phyloP scores from a whole-genome alignment of 140 eudicot genomes.

The Cichorium intybus region DNA sequence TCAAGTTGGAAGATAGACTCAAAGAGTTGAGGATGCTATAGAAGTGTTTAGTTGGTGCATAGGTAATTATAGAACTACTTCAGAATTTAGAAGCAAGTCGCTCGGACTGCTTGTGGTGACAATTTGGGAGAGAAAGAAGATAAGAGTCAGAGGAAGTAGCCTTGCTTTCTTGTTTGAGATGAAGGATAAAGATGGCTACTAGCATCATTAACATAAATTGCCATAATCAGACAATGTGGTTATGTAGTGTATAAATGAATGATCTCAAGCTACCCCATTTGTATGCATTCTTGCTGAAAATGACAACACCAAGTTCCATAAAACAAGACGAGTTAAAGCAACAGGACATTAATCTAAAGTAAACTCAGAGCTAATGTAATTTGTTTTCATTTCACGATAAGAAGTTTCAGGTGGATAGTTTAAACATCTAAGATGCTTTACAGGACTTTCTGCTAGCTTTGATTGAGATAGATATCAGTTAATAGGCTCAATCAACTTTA shows the following conservation, averaged over 20 bases:
- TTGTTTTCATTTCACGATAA: background rate
- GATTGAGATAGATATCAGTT: background rate
- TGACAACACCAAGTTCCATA: background rate
- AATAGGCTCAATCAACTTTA: background rate
- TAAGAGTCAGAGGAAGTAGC: background rate
- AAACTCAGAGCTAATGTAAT: background rate
- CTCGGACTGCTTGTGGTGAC: background rate
- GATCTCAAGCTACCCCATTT: background rate
- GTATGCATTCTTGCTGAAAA: slow-evolving; percentile 13
- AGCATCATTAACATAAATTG: background rate
- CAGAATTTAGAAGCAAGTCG: background rate
- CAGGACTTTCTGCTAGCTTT: slow-evolving; percentile 21
- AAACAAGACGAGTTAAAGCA: background rate
- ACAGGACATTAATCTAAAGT: background rate
- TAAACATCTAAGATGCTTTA: slow-evolving; percentile 14
- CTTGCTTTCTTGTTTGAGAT: slow-evolving; percentile 8
- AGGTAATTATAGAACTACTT: background rate
- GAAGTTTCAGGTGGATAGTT: slow-evolving; percentile 4
- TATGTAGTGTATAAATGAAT: background rate
- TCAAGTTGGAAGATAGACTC: background rate
- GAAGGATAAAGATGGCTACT: slow-evolving; percentile 10
- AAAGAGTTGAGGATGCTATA: slow-evolving; percentile 2
- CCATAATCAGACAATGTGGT: slow-evolving; percentile 4
- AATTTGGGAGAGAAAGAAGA: background rate
- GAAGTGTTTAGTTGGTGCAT: slow-evolving; percentile 7